These are phyloP conservation scores for Colletotrichum cereale DNA, from an alignment of 2,329 filamentous ascomycete species.

Conservation along the genomic window DNA sequence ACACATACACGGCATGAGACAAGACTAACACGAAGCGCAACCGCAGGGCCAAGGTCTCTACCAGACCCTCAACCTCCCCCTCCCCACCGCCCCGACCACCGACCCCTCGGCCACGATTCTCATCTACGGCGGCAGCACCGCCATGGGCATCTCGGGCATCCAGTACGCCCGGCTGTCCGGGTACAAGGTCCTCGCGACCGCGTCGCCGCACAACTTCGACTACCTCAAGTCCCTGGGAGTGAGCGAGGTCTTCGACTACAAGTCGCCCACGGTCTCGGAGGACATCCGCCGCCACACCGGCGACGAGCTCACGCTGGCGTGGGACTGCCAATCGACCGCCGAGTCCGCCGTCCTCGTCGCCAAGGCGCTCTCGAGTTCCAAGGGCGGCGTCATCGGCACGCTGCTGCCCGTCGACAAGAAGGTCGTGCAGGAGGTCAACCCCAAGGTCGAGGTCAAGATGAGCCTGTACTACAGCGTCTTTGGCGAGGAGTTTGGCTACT, in stretches of 20 bases:
- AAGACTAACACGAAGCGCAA: neutral
- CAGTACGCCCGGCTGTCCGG: constrained; percentile 54
- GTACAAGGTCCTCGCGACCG: constrained; percentile 47
- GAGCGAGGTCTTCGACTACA: constrained; percentile 50
- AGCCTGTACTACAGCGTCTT: constrained; percentile 54
- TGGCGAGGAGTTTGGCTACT: constrained; percentile 49
- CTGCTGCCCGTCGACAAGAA: constrained; percentile 54
- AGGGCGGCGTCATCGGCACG: constrained; percentile 52
- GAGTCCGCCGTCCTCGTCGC: constrained; percentile 44
- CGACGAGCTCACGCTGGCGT: constrained; percentile 44
- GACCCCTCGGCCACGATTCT: constrained; percentile 53
- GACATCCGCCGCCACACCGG: constrained; percentile 45
- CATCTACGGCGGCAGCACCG: constrained; percentile 62
- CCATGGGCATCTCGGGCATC: constrained; percentile 64
- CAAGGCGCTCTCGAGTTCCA: constrained; percentile 27
- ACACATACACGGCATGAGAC: neutral
- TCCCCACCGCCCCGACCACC: constrained; percentile 57
- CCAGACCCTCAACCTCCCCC: constrained; percentile 57
- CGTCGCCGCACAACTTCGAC: constrained; percentile 52
- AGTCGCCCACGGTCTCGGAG: constrained; percentile 40
- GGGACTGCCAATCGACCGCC: constrained; percentile 43
- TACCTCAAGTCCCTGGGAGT: constrained; percentile 50
- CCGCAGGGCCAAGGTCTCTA: constrained; percentile 62
- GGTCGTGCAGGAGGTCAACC: constrained; percentile 57
- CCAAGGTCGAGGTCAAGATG: constrained; percentile 46